A percentile compares a stretch with the other conserved stretches of the same genome.
These are phyloP conservation scores for Xanthoconium separans DNA, from an alignment of 1,284 basidiomycete genomes.

Conservation along the genomic window DNA sequence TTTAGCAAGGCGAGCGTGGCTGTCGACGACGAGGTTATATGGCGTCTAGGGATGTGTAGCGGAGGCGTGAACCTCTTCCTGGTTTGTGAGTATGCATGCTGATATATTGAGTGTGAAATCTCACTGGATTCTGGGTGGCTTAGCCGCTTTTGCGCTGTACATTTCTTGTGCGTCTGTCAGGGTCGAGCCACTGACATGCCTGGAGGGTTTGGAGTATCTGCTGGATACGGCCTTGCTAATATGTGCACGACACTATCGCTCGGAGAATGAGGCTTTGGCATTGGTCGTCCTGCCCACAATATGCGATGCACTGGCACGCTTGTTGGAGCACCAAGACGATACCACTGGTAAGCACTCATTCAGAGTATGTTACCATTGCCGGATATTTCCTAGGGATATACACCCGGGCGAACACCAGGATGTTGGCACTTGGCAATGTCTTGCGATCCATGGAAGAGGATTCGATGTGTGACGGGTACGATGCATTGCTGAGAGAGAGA, in stretches of 20 bases:
- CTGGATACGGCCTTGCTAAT: conserved; percentile 49
- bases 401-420: conserved; percentile 49
- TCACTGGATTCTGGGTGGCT: conserved; percentile 7
- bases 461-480: conserved; percentile 5
- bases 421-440: conserved; percentile 38
- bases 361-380: background rate
- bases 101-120: background rate
- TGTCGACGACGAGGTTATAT: conserved; percentile 23
- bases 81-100: conserved; percentile 20
- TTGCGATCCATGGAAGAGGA: conserved; percentile 23
- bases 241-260: conserved; percentile 40
- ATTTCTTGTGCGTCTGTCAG: conserved; percentile 31
- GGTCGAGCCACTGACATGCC: conserved; percentile 38
- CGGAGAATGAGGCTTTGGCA: conserved; percentile 48
- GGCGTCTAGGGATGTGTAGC: conserved; percentile 21
- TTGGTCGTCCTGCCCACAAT: conserved; percentile 48
- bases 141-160: conserved; percentile 55
- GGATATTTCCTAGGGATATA: conserved; percentile 12
- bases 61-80: conserved; percentile 19
- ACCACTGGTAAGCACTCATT: conserved; percentile 34
- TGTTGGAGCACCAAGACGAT: conserved; percentile 34
- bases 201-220: conserved; percentile 57
- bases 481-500: conserved; percentile 12
- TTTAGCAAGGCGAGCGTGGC: background rate
- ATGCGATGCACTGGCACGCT: conserved; percentile 44